These are phyloP conservation scores for Picochlorum costavermella DNA, from an alignment of 139 green algal genomes.

Conservation along the genomic window DNA sequence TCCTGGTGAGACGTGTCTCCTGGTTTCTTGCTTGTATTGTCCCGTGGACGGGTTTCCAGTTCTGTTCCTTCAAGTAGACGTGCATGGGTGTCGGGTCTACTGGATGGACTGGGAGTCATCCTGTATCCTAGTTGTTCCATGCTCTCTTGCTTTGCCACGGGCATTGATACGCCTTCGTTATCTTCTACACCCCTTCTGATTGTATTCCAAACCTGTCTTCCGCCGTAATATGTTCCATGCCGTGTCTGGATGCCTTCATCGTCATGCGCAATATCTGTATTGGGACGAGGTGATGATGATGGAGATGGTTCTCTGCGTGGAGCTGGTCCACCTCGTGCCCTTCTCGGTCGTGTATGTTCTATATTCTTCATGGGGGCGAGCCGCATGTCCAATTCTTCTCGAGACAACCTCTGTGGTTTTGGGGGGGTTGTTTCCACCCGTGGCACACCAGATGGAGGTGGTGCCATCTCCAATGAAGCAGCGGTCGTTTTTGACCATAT, in stretches of 20 bases:
- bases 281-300: no score
- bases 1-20: no score
- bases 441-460: no score
- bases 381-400: not conserved
- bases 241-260: not conserved
- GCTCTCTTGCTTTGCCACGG: no score
- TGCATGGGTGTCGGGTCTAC: not conserved
- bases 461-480: no score
- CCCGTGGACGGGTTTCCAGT: not conserved
- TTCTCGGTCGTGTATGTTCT: not conserved
- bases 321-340: not conserved
- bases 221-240: slow-evolving; percentile 28
- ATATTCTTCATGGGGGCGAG: slow-evolving; percentile 1
- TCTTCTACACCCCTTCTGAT: slow-evolving; percentile 19
- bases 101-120: not conserved
- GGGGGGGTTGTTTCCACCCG: not conserved
- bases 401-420: not conserved
- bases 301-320: not conserved
- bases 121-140: no score
- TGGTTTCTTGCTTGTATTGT: no score
- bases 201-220: slow-evolving; percentile 12
- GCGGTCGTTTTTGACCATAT: not conserved
- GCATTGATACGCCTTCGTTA: no score
- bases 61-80: not conserved
- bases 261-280: no score